Conservation (phyloP, 2,329 filamentous ascomycete species). For the Chaetomiaceae sp. region DNA sequence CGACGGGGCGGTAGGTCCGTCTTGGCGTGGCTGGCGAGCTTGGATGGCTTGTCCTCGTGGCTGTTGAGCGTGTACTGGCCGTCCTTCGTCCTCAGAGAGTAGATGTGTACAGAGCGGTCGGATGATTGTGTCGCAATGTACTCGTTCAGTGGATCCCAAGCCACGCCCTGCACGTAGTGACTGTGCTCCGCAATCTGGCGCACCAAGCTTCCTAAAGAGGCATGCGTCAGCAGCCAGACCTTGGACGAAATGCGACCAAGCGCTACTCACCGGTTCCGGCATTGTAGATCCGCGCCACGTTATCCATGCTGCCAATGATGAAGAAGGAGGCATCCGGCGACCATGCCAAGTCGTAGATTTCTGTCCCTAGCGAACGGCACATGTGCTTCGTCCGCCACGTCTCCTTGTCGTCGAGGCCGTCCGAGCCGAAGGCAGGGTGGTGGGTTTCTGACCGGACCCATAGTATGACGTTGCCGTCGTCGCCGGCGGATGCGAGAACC, state of each 20-base stretch:
- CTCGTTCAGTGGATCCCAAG: constrained; percentile 97
- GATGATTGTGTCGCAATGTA: constrained; percentile 98
- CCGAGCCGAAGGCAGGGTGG: constrained; percentile 66
- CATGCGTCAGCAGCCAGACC: constrained; percentile 14
- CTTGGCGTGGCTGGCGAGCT: constrained; percentile 69
- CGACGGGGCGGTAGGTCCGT: constrained; percentile 89
- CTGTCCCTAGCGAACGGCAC: constrained; percentile 89
- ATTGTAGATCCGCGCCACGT: constrained; percentile 95
- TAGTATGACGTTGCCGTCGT: constrained; percentile 93
- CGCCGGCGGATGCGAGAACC: constrained; percentile 86
- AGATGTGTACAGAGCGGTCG: constrained; percentile 95
- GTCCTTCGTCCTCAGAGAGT: constrained; percentile 92
- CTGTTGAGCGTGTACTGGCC: constrained; percentile 76
- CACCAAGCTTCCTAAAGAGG: constrained; percentile 55
- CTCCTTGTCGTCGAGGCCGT: constrained; percentile 87
- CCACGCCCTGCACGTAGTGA: constrained; percentile 96
- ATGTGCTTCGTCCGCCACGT: constrained; percentile 96
- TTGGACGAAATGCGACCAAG: not conserved
- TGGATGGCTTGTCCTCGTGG: constrained; percentile 62
- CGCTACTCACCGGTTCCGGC: constrained; percentile 65
- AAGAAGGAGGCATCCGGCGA: constrained; percentile 95
- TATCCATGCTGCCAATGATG: constrained; percentile 99
- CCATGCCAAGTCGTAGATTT: constrained; percentile 98
- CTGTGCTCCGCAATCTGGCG: constrained; percentile 95
- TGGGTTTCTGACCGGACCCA: constrained; percentile 86